Base-by-base conservation (phyloP, 164 flowering plant species). In the Dillenia turbinata region DNA sequence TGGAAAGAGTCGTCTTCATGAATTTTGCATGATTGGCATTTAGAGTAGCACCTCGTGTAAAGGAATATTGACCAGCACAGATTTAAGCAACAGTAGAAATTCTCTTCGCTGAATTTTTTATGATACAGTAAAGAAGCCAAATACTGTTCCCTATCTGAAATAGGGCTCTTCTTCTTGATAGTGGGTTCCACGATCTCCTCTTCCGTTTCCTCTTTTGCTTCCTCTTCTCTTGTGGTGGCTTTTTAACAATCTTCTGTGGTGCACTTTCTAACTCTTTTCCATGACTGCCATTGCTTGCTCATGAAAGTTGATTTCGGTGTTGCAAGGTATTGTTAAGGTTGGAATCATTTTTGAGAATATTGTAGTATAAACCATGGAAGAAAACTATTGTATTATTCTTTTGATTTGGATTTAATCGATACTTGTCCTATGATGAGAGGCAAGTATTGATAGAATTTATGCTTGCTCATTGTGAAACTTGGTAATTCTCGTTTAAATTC, bases 21-120 rank as follows among this genome's bases (percentile, higher is more conserved):
- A 59, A 59, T 22, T 59, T 59, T 8, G 12, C 62, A 59, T 59
- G 46, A 9, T 9, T 47, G 53, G 62, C 62, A 46, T 59, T 46
- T 59, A 40, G 10, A 12, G 6, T 3, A 17, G 10, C 2, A 26
- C 62, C 10, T 59, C 62, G 2, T 12, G 12, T 11, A 59, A 59
- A 45, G 22, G 62, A 16, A 46, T 59, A 13, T 59, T 59, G 12
- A 59, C 22, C 10, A 47, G 62, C 11, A 59, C n/a, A 10, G 47
- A 46, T n/a, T 59, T 59, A 10, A 59, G 26, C 2, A 59, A 19
- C 12, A 17, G 43, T 2, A 59, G 52, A 15, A 59, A 59, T 44
- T 59, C n/a, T 7, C 11, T 12, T 19, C 15, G 9, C 46, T 52
- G 2, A 47, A 9, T 22, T 47, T 17, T 1, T 47, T 12, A 46